Evolutionary conservation across 73 alveolate genomes (phyloP).

Genomic region (Tetrahymena malaccensis): DNA sequence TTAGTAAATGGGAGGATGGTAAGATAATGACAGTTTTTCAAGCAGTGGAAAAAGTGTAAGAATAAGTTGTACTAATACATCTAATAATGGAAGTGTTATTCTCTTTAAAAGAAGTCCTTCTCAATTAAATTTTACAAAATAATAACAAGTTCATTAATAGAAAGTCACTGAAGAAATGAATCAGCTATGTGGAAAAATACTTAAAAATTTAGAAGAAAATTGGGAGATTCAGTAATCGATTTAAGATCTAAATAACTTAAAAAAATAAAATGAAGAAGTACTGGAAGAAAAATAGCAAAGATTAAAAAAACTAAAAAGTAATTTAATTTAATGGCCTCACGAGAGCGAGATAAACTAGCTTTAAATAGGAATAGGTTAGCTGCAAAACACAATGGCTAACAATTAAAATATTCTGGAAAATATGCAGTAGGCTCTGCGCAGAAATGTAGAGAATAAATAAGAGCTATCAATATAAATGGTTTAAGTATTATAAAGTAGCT

Average conservation of each 20-base stretch:
- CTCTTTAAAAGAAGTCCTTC: background rate
- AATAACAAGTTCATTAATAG: background rate
- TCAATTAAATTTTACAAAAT: background rate
- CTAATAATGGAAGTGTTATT: background rate
- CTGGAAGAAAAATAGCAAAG: background rate
- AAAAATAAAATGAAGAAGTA: background rate
- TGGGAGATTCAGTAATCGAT: background rate
- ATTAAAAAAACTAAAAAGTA: background rate
- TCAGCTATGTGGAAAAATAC: background rate
- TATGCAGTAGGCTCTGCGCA: background rate
- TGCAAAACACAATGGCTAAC: background rate
- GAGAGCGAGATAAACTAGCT: background rate
- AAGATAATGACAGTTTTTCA: background rate
- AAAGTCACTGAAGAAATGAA: background rate
- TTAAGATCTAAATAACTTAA: background rate
- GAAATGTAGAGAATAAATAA: background rate
- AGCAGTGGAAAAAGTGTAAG: background rate
- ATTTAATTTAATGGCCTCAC: background rate
- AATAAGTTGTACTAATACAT: background rate
- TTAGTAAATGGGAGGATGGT: background rate
- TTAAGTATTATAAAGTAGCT: background rate
- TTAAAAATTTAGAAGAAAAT: background rate
- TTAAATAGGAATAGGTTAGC: background rate
- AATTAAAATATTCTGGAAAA: background rate
- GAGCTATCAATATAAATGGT: background rate